Evolutionary conservation across 2,329 filamentous ascomycete genomes (phyloP).

Genomic region (Penicillium sp.): DNA sequence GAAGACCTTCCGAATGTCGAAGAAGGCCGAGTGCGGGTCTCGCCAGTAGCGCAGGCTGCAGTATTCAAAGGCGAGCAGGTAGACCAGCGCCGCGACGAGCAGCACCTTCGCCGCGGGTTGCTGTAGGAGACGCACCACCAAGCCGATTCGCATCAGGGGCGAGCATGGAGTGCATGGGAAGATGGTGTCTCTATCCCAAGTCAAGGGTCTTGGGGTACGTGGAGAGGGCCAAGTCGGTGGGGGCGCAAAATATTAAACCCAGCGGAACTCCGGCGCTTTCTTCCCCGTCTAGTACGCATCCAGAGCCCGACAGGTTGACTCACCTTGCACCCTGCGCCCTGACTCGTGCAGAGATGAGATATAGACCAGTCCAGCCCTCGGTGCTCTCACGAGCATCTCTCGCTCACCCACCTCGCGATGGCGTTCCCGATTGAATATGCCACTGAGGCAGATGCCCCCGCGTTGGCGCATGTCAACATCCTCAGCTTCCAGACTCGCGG

Average conservation of each 20-base stretch:
- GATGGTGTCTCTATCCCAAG: not conserved
- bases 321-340: too few species aligned
- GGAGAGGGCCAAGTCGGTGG: not conserved
- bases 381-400: not conserved
- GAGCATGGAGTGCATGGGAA: not conserved
- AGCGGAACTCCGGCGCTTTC: too few species aligned
- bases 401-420: slow-evolving; percentile 5
- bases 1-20: slow-evolving; percentile 25
- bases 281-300: too few species aligned
- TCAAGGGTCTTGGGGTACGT: not conserved
- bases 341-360: too few species aligned
- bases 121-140: slow-evolving; percentile 2
- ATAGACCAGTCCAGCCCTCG: too few species aligned
- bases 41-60: slow-evolving; percentile 25
- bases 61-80: slow-evolving; percentile 21
- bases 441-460: slow-evolving; percentile 41
- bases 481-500: slow-evolving; percentile 46
- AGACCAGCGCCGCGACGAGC: slow-evolving; percentile 1
- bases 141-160: not conserved
- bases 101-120: slow-evolving; percentile 8
- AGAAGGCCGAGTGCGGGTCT: slow-evolving; percentile 30
- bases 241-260: too few species aligned
- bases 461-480: slow-evolving; percentile 46
- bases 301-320: too few species aligned
- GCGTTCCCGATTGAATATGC: slow-evolving; percentile 33